These are phyloP conservation scores for Termitomyces sp. DNA, from an alignment of 768 basidiomycete genomes.

Conservation along the genomic window DNA sequence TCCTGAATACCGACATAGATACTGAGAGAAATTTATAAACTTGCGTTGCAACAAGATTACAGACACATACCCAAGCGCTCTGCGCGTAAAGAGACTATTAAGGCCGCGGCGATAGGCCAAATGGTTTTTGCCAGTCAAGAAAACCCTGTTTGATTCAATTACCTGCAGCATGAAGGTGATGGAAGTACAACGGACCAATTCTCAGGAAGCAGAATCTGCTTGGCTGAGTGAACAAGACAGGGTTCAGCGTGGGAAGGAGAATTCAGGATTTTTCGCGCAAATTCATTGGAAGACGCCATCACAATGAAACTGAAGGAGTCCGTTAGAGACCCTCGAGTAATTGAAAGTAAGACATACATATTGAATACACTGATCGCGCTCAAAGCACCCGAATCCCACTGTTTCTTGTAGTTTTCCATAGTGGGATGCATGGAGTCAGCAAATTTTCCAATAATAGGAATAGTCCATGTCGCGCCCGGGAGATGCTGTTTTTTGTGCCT, in stretches of 20 bases:
- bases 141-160: slow-evolving; percentile 61
- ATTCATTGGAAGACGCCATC: slow-evolving; percentile 93
- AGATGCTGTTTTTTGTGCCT: slow-evolving; percentile 84
- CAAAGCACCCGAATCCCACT: slow-evolving; percentile 88
- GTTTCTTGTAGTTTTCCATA: slow-evolving; percentile 85
- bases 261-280: slow-evolving; percentile 92
- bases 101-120: slow-evolving; percentile 90
- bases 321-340: not conserved
- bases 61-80: slow-evolving; percentile 70
- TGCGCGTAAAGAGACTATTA: slow-evolving; percentile 90
- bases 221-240: slow-evolving; percentile 89
- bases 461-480: slow-evolving; percentile 88
- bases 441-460: slow-evolving; percentile 97
- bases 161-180: not conserved
- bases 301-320: slow-evolving; percentile 82
- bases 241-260: slow-evolving; percentile 91
- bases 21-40: slow-evolving; percentile 28
- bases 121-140: slow-evolving; percentile 89
- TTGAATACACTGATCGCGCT: slow-evolving; percentile 95
- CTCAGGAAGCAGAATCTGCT: slow-evolving; percentile 74
- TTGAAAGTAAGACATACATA: slow-evolving; percentile 54
- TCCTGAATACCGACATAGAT: slow-evolving; percentile 87
- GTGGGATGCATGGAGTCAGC: slow-evolving; percentile 88
- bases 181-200: slow-evolving; percentile 62
- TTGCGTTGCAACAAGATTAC: not conserved